Evolutionary conservation across 225 moss, liverwort and hornwort species (phyloP), one percentile per base, ranked within the genome.

Genomic region (Ulota crispa): DNA sequence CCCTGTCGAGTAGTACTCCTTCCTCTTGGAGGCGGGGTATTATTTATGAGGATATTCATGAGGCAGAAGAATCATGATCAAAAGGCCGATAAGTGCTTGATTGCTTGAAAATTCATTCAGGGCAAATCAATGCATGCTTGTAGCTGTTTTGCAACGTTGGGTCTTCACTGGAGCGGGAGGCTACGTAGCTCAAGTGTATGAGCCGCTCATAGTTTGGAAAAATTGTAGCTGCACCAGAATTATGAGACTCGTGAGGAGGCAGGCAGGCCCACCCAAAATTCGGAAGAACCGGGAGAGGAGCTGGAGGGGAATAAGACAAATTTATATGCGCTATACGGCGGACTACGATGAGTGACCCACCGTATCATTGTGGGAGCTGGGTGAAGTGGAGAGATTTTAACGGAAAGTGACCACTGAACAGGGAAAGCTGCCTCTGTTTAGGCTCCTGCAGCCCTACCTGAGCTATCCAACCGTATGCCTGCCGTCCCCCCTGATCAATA

Each of bases 311-410:
- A 6, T 66, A 80, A 78, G 86, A 86, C 86, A 81, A 57, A 79
- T 89, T 88, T 84, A 84, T 81, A 72, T 73, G 70, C 65, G 24
- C n/a, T 36, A 45, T 84, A 89, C 89, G 86, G 84, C 86, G 84
- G 86, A 89, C 74, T 66, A 42, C 62, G 89, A 89, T 78, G 70
- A 81, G 75, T 70, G 72, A 86, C 82, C 89, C 76, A 89, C 89
- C 84, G 74, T 82, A 86, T 86, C 86, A 86, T 86, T 89, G 81
- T 67, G 78, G 86, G 86, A 76, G 84, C 72, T 82, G 86, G 16
- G 78, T 84, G 89, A 84, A 81, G 84, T 84, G 75, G 79, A 89
- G 86, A 89, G 81, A 89, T 86, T 85, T 88, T 76, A 82, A 81
- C 47, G 8, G 81, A 86, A 72, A 89, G 81, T 15, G 87, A 87